These are phyloP conservation scores for Candida tammaniensis DNA, from an alignment of 805 yeast species.

Conservation along the genomic window DNA sequence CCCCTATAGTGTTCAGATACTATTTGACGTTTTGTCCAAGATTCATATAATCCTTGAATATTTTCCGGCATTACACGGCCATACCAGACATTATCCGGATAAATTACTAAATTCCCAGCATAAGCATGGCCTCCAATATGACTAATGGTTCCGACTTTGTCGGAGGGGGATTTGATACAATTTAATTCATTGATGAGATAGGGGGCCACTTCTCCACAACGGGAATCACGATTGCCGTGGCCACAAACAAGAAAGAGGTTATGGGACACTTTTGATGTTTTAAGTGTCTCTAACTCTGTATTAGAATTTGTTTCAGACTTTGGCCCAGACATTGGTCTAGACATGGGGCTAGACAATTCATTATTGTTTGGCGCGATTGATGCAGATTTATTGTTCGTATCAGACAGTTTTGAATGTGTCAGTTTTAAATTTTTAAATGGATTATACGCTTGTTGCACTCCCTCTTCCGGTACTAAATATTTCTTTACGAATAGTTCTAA, in stretches of 20 bases:
- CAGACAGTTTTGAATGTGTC: background rate
- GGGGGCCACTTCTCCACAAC: constrained; percentile 67
- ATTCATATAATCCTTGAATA: constrained; percentile 66
- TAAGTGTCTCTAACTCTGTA: background rate
- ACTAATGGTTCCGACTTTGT: constrained; percentile 54
- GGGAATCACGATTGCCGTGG: constrained; percentile 55
- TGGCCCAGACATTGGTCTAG: background rate
- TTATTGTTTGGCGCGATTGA: no score
- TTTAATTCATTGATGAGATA: constrained; percentile 44
- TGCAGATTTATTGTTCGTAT: no score
- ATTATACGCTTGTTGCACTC: constrained; percentile 21
- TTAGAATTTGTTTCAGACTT: no score
- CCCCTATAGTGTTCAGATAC: constrained; percentile 62
- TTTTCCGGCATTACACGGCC: constrained; percentile 67
- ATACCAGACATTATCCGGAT: constrained; percentile 62
- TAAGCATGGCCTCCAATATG: constrained; percentile 87
- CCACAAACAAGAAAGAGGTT: constrained; percentile 61
- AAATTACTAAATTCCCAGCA: constrained; percentile 76
- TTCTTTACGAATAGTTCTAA: constrained; percentile 37
- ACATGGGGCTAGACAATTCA: background rate
- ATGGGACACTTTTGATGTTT: constrained; percentile 7
- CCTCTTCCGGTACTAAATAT: constrained; percentile 38
- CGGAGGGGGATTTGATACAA: constrained; percentile 27
- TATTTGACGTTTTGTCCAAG: constrained; percentile 47
- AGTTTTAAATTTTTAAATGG: constrained; percentile 15